Base-by-base conservation (phyloP, 2,329 filamentous ascomycete genomes). In the Penicillium brevicompactum region DNA sequence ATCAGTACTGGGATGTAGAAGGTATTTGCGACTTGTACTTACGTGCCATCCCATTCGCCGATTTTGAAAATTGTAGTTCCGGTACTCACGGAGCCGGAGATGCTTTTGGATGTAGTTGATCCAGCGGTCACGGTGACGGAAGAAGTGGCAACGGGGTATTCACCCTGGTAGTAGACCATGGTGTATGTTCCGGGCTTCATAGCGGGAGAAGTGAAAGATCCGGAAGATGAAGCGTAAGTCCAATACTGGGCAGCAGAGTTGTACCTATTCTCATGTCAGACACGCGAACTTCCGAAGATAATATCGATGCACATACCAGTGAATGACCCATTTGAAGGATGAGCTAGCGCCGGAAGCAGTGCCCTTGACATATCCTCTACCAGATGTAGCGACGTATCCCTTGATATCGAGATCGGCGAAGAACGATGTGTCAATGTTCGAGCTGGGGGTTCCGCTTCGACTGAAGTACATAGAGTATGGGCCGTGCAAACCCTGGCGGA, bases 181-280 rank as follows among this genome's bases (percentile, higher is more conserved):
- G 83, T 87, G 72, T 88, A 88, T 0, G 82, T 86, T 30, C 86
- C 86, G 0, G 85, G 83, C 64, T 85, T 86, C 86, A 89, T 88
- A 53, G 80, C 74, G 0, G 86, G 86, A 0, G 85, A 87, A 2
- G 80, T 86, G 71, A 86, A 89, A 11, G 75, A 75, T 9, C 85
- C 85, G 43, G 71, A 75, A 21, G 78, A 78, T 8, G 76, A 76
- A 18, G 84, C 81, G 55, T 83, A 83, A 5, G 79, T 73, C 86
- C 86, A 89, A 76, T 88, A 89, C 66, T 89, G 87, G 0, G 84
- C 83, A 5, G 76, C 75, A 30, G 68, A 67, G 69, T 88, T 88
- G 72, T 82, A 84, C 66, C 65, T 68, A 13, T 38, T 2, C 8
- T n/a, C 1, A 0, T 13, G 13, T 48, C 8, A 56, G 21, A 11